A percentile compares a stretch with the other conserved stretches of the same genome.
These are phyloP conservation scores for Aspergillus hortae DNA, from an alignment of 2,329 filamentous ascomycete genomes.

Conservation along the genomic window DNA sequence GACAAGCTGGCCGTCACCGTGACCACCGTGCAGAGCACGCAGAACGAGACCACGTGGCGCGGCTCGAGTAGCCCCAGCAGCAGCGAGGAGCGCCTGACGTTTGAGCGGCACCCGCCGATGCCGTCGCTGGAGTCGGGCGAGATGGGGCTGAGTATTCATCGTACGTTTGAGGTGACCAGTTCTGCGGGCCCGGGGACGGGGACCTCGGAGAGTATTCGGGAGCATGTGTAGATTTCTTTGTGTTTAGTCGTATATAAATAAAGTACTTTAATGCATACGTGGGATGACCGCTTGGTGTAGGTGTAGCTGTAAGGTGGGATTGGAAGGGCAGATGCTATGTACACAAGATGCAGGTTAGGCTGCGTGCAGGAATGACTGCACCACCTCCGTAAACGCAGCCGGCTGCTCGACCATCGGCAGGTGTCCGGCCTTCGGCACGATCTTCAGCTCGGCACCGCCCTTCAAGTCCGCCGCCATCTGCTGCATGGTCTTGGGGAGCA, in stretches of 20 bases:
- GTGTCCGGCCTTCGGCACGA: slow-evolving; percentile 71
- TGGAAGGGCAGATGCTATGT: neutral
- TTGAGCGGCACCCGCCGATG: slow-evolving; percentile 11
- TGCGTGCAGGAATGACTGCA: slow-evolving; percentile 54
- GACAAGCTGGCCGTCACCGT: slow-evolving; percentile 29
- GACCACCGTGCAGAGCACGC: slow-evolving; percentile 26
- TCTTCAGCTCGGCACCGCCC: slow-evolving; percentile 55
- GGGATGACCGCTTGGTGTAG: neutral
- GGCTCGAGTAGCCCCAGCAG: slow-evolving; percentile 18
- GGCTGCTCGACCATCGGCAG: slow-evolving; percentile 80
- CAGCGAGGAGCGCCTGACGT: slow-evolving; percentile 27
- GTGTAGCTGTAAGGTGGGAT: neutral
- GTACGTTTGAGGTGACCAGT: slow-evolving; percentile 26
- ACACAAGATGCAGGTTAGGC: neutral
- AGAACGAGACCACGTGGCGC: slow-evolving; percentile 14
- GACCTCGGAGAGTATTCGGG: slow-evolving; percentile 1
- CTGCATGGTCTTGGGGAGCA: slow-evolving; percentile 75
- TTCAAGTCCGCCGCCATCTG: slow-evolving; percentile 63
- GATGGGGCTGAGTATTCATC: slow-evolving; percentile 26
- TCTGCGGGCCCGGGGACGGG: slow-evolving; percentile 3
- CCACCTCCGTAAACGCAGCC: slow-evolving; percentile 61
- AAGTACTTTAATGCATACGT: neutral
- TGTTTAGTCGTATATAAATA: neutral
- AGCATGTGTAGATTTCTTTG: neutral
- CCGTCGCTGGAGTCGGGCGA: slow-evolving; percentile 6